Percentiles rank a stretch among this genome's conserved stretches.
These are phyloP conservation scores for Phytopythium montanum DNA, from an alignment of 352 stramenopile species.

Conservation along the genomic window DNA sequence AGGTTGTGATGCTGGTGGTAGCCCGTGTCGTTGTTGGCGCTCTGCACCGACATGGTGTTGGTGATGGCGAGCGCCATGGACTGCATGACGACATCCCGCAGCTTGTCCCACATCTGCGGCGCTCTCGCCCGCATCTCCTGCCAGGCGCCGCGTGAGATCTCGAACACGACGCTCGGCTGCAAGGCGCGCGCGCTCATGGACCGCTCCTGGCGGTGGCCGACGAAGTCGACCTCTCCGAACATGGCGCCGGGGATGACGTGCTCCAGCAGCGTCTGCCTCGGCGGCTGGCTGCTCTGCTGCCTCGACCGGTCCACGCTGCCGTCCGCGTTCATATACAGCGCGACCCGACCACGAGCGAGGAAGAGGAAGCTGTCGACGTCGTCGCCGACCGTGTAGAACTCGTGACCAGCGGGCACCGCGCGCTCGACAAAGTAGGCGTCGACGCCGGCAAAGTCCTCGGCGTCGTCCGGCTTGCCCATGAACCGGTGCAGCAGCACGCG, in stretches of 20 bases:
- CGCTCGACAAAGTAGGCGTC: constrained; percentile 64
- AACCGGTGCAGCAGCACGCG: constrained; percentile 72
- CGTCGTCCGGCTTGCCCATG: constrained; percentile 72
- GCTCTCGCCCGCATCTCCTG: constrained; percentile 52
- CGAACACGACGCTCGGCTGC: constrained; percentile 60
- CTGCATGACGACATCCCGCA: constrained; percentile 79
- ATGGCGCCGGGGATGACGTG: constrained; percentile 73
- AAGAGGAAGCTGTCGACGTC: constrained; percentile 73
- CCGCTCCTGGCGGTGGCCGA: constrained; percentile 56
- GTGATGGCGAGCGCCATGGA: constrained; percentile 79
- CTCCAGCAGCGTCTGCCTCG: constrained; percentile 48
- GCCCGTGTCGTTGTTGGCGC: constrained; percentile 35
- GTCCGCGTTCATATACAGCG: constrained; percentile 77
- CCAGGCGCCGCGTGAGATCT: constrained; percentile 64
- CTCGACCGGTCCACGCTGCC: constrained; percentile 20
- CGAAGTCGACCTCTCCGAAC: constrained; percentile 88
- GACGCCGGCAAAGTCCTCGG: constrained; percentile 56
- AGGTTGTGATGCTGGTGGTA: constrained; percentile 11
- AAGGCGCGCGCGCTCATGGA: constrained; percentile 54
- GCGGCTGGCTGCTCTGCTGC: constrained; percentile 1
- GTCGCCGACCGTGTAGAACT: constrained; percentile 73
- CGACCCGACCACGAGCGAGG: constrained; percentile 61
- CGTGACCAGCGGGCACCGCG: constrained; percentile 45
- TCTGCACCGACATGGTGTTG: constrained; percentile 70
- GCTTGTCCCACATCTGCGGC: constrained; percentile 64